phyloP scores from a whole-genome alignment of 805 yeast genomes.

The Sugiyamaella marilandica region DNA sequence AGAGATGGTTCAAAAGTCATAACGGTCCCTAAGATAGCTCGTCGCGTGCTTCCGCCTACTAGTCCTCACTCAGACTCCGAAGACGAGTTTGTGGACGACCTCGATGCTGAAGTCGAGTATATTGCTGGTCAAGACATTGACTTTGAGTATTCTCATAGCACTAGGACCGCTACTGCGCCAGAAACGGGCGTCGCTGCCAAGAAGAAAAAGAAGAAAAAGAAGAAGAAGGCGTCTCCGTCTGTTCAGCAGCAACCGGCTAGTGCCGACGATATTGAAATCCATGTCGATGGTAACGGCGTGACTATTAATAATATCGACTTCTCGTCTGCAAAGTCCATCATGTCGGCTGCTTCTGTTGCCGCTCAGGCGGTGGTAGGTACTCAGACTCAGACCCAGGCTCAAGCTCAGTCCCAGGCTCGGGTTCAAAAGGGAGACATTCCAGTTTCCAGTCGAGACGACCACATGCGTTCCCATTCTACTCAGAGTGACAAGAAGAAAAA shows the following conservation, averaged over 20 bases:
- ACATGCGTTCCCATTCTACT: not conserved
- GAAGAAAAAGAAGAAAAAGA: constrained; percentile 34
- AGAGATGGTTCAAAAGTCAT: constrained; percentile 23
- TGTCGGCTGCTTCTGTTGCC: constrained; percentile 23
- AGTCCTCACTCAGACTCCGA: not conserved
- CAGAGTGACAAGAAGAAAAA: not conserved
- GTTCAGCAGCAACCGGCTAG: constrained; percentile 19
- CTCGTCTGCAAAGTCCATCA: constrained; percentile 26
- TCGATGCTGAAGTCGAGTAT: constrained; percentile 2
- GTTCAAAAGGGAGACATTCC: constrained; percentile 14
- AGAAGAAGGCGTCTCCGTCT: constrained; percentile 28
- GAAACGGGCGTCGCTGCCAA: constrained; percentile 1
- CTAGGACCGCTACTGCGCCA: constrained; percentile 5
- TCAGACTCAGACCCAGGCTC: not conserved
- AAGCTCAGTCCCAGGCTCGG: constrained; percentile 8
- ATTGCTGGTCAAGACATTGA: constrained; percentile 32
- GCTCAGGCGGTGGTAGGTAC: constrained; percentile 9
- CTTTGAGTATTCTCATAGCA: constrained; percentile 28
- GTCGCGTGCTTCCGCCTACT: not conserved
- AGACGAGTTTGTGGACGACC: constrained; percentile 14
- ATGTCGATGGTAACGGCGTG: constrained; percentile 62
- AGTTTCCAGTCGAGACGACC: not conserved
- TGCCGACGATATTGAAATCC: constrained; percentile 50
- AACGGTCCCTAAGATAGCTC: constrained; percentile 16
- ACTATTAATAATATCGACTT: constrained; percentile 53